A percentile compares a stretch with the other conserved stretches of the same genome.
Conservation (phyloP, 1,139 yeast species). For the Eremothecium cymbalariae region DNA sequence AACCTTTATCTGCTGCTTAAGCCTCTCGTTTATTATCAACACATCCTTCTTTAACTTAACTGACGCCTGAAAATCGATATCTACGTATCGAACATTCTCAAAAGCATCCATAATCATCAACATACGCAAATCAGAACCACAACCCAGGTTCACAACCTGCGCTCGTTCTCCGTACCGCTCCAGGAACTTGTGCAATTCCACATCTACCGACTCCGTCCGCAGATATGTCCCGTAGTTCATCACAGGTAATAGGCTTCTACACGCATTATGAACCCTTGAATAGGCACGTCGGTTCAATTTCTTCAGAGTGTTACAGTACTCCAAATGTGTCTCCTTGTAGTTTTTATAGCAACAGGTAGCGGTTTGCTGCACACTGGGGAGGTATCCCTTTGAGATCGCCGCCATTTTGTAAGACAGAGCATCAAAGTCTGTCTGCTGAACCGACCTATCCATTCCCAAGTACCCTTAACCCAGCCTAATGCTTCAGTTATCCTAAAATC, state of each 20-base stretch:
- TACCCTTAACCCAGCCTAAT: too few relatives aligned
- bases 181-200: conserved; percentile 45
- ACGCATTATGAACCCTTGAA: conserved; percentile 19
- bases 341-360: conserved; percentile 35
- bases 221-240: conserved; percentile 79
- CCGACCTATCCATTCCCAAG: conserved; percentile 21
- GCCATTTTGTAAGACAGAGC: conserved; percentile 69
- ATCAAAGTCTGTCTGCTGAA: conserved; percentile 62
- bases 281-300: conserved; percentile 19
- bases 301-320: conserved; percentile 19
- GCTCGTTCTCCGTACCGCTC: conserved; percentile 28
- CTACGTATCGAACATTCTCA: conserved; percentile 45
- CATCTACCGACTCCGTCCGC: conserved; percentile 57
- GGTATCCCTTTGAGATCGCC: conserved; percentile 48
- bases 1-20: conserved; percentile 23
- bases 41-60: conserved; percentile 52
- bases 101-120: conserved; percentile 21
- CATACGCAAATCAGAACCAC: conserved; percentile 88
- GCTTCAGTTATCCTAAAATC: not conserved
- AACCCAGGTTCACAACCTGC: conserved; percentile 78
- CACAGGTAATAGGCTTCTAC: conserved; percentile 58
- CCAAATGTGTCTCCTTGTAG: conserved; percentile 17
- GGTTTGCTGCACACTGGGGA: conserved; percentile 44
- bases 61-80: conserved; percentile 67
- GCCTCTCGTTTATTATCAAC: conserved; percentile 12